Conservation (phyloP, 108 stramenopile species). For the Nitzschia sp. region DNA sequence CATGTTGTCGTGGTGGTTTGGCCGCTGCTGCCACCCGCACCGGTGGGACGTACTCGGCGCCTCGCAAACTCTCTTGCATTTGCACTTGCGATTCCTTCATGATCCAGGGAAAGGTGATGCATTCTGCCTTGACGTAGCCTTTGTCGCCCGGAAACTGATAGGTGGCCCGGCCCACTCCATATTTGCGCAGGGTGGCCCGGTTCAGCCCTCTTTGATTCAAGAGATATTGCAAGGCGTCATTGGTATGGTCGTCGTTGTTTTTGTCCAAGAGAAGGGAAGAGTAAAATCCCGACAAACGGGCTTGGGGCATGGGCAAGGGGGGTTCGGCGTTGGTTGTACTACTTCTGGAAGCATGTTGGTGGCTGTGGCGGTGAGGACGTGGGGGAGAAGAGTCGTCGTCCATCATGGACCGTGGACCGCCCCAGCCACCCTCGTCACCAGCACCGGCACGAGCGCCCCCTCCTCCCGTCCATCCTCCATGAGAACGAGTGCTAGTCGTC, state of each 20-base stretch:
- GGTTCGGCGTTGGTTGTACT: neutral
- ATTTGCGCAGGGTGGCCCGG: conserved; percentile 68
- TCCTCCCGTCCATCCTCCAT: too few relatives aligned
- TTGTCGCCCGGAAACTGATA: conserved; percentile 63
- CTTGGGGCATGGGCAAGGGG: conserved; percentile 65
- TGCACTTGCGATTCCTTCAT: conserved; percentile 62
- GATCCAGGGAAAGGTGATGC: conserved; percentile 94
- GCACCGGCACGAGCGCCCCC: neutral
- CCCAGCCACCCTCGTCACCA: neutral
- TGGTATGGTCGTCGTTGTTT: neutral
- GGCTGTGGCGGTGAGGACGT: neutral
- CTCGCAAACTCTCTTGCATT: conserved; percentile 58
- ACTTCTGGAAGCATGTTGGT: neutral
- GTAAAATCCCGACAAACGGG: conserved; percentile 52
- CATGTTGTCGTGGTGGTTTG: neutral
- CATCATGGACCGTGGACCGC: neutral
- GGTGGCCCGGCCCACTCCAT: conserved; percentile 85
- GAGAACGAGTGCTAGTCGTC: too few relatives aligned
- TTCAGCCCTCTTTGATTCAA: conserved; percentile 63
- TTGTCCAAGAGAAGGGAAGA: conserved; percentile 49
- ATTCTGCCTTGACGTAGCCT: conserved; percentile 46
- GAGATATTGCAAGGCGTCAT: conserved; percentile 58
- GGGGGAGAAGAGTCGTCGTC: neutral
- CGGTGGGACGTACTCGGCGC: conserved; percentile 32
- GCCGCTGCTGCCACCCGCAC: conserved; percentile 20